Percentiles rank a stretch among this genome's conserved stretches.
Conservation (phyloP, 805 yeast genomes). For the Vanderwaltozyma tropicalis region DNA sequence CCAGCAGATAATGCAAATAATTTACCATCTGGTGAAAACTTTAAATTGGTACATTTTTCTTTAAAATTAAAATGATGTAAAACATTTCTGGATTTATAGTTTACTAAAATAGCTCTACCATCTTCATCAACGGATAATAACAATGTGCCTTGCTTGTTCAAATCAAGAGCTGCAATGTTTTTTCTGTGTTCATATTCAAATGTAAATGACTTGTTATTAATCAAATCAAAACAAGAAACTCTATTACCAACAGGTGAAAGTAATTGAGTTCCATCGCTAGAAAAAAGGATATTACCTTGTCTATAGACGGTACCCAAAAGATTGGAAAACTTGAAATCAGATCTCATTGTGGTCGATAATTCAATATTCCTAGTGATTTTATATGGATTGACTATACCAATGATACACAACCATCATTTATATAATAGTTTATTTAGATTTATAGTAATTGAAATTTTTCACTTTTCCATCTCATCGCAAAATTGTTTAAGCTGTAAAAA, state of each 20-base stretch:
- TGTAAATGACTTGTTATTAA: conserved; percentile 77
- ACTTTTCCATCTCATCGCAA: conserved; percentile 2
- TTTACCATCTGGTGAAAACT: conserved; percentile 82
- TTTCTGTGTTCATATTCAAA: conserved; percentile 88
- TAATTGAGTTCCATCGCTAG: conserved; percentile 74
- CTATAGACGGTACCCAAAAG: conserved; percentile 89
- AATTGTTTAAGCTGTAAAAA: background rate
- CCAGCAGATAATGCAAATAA: conserved; percentile 80
- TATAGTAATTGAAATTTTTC: background rate
- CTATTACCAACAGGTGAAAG: conserved; percentile 92
- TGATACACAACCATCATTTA: background rate
- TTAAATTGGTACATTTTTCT: conserved; percentile 59
- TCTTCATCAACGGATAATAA: conserved; percentile 77
- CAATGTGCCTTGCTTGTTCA: conserved; percentile 73
- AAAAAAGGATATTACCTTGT: conserved; percentile 80
- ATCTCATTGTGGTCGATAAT: conserved; percentile 52
- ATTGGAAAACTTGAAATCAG: conserved; percentile 83
- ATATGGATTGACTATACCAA: background rate
- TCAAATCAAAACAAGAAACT: conserved; percentile 77
- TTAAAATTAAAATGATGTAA: conserved; percentile 91
- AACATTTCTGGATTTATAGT: conserved; percentile 72
- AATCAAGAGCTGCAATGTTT: conserved; percentile 65
- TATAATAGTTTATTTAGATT: too few relatives aligned
- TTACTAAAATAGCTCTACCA: conserved; percentile 88
- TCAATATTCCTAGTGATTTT: background rate